A percentile compares a stretch with the other conserved stretches of the same genome.
Conservation (phyloP, 805 yeast species). For the Candida jianshihensis region DNA sequence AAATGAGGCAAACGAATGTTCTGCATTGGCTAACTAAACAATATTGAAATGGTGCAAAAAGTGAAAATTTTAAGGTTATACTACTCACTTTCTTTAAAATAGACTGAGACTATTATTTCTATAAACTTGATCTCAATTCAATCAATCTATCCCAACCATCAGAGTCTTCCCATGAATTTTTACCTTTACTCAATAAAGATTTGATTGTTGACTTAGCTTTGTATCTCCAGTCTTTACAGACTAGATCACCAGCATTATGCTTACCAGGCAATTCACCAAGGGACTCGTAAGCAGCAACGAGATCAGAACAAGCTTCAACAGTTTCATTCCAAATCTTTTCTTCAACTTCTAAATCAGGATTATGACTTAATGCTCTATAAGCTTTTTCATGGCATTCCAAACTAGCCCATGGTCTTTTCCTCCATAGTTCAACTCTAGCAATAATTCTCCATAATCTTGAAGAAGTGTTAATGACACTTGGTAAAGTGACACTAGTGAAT, state of each 20-base stretch:
- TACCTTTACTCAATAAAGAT: conserved; percentile 73
- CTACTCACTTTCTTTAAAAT: too few species aligned
- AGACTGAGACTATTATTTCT: background rate
- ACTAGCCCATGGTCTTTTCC: conserved; percentile 80
- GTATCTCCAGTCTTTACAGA: conserved; percentile 88
- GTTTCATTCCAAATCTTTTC: conserved; percentile 70
- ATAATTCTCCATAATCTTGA: conserved; percentile 72
- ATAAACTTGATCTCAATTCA: conserved; percentile 25
- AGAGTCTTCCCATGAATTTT: conserved; percentile 69
- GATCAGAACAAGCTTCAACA: conserved; percentile 68
- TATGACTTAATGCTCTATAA: conserved; percentile 59
- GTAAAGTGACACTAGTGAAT: conserved; percentile 62
- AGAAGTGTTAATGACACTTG: conserved; percentile 55
- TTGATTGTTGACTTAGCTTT: conserved; percentile 70
- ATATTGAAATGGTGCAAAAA: background rate
- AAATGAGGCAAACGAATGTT: background rate
- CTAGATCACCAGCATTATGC: conserved; percentile 73
- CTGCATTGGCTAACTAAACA: background rate
- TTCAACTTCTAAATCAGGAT: conserved; percentile 55
- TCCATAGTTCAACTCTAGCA: conserved; percentile 85
- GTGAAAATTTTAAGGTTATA: too few species aligned
- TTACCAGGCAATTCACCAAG: conserved; percentile 81
- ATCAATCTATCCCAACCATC: conserved; percentile 67
- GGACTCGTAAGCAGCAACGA: conserved; percentile 80
- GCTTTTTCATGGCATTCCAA: conserved; percentile 84